These are phyloP conservation scores for Panus rudis DNA, from an alignment of 768 basidiomycete species.

Conservation along the genomic window DNA sequence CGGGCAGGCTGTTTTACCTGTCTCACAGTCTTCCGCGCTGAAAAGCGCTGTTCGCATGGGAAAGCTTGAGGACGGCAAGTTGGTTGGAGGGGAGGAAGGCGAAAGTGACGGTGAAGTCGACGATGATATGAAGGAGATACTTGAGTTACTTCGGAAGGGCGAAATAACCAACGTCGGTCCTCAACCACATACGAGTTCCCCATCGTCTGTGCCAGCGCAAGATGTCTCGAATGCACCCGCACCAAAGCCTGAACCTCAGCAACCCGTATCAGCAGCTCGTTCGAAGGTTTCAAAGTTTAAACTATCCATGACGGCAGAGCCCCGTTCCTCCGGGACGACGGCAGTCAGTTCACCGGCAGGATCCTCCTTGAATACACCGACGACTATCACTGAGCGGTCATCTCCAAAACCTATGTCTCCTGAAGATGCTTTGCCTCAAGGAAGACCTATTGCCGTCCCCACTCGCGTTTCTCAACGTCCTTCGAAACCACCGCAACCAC, in stretches of 20 bases:
- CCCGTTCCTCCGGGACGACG: not conserved
- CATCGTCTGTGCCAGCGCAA: not conserved
- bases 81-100: slow-evolving; percentile 24
- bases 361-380: slow-evolving; percentile 13
- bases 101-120: slow-evolving; percentile 24
- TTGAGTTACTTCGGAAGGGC: slow-evolving; percentile 19
- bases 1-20: slow-evolving; percentile 24
- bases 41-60: slow-evolving; percentile 24
- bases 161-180: slow-evolving; percentile 27
- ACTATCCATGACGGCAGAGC: slow-evolving; percentile 6
- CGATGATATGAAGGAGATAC: slow-evolving; percentile 9
- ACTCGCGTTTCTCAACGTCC: too few relatives aligned
- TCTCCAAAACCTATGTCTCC: slow-evolving; percentile 18
- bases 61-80: slow-evolving; percentile 19
- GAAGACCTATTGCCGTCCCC: too few relatives aligned
- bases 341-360: slow-evolving; percentile 1
- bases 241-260: not conserved
- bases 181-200: not conserved
- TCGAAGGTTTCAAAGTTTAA: slow-evolving; percentile 22
- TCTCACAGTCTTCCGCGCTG: slow-evolving; percentile 18
- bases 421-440: slow-evolving; percentile 6
- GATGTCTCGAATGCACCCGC: not conserved
- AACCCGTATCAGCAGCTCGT: not conserved
- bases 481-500: too few relatives aligned
- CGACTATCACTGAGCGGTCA: slow-evolving; percentile 10